Conservation (phyloP, 1,284 basidiomycete species). For the Marasmius sp. region DNA sequence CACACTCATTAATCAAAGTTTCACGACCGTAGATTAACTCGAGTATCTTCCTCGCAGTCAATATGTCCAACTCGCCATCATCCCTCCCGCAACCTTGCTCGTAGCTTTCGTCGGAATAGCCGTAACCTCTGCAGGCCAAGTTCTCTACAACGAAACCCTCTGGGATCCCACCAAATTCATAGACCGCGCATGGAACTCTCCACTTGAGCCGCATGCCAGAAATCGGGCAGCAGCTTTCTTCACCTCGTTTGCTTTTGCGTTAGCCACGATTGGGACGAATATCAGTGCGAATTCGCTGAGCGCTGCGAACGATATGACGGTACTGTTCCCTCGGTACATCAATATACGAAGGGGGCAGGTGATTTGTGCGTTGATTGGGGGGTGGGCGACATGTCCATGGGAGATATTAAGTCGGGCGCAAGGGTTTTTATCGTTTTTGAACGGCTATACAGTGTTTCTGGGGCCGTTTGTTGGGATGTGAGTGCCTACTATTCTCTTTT, state of each 20-base stretch:
- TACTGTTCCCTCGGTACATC: conserved; percentile 65
- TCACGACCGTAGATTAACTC: conserved; percentile 4
- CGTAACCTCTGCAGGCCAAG: conserved; percentile 65
- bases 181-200: conserved; percentile 33
- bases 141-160: conserved; percentile 56
- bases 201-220: conserved; percentile 34
- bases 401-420: conserved; percentile 54
- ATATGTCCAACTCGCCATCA: conserved; percentile 68
- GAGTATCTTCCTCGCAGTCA: conserved; percentile 37
- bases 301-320: conserved; percentile 77
- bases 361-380: conserved; percentile 71
- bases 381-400: conserved; percentile 63
- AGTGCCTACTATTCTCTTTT: conserved; percentile 16
- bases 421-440: conserved; percentile 58
- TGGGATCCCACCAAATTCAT: conserved; percentile 57
- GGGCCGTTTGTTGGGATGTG: conserved; percentile 72
- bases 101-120: conserved; percentile 56
- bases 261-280: conserved; percentile 53
- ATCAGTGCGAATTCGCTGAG: conserved; percentile 76
- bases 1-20: not conserved
- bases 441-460: conserved; percentile 71
- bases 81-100: conserved; percentile 70
- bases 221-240: conserved; percentile 82
- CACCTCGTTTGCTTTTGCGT: conserved; percentile 58
- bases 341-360: conserved; percentile 77